Evolutionary conservation across 1,284 basidiomycete species (phyloP).

Genomic region (Bjerkandera adusta): DNA sequence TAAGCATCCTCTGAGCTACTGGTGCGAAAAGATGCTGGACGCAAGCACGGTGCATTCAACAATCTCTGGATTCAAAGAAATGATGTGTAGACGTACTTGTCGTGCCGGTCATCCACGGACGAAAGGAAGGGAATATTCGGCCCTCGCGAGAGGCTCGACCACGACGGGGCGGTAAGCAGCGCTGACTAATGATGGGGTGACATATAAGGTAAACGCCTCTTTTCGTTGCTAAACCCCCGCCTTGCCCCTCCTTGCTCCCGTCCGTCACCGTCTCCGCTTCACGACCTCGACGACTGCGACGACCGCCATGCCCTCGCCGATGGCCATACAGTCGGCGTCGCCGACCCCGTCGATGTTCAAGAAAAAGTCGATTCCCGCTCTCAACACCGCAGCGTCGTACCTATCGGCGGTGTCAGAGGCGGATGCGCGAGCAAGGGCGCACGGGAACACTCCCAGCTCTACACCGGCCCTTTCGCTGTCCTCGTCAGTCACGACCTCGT

Average conservation of each 20-base stretch:
- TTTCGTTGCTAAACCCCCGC: constrained; percentile 4
- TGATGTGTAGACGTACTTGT: too few species aligned
- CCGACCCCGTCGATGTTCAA: constrained; percentile 60
- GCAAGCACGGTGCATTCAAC: too few species aligned
- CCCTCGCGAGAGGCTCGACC: too few species aligned
- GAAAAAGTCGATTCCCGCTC: constrained; percentile 50
- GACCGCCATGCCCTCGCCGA: constrained; percentile 46
- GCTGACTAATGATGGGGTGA: constrained; percentile 10
- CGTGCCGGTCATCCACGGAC: too few species aligned
- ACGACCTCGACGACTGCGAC: constrained; percentile 16
- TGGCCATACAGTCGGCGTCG: constrained; percentile 44
- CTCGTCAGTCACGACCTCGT: constrained; percentile 61
- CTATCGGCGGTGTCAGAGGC: constrained; percentile 70
- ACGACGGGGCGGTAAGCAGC: neutral
- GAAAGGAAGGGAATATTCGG: too few species aligned
- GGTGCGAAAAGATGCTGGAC: too few species aligned
- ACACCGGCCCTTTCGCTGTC: constrained; percentile 71
- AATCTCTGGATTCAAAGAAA: too few species aligned
- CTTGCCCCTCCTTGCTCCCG: constrained; percentile 11
- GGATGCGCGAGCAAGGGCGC: constrained; percentile 54
- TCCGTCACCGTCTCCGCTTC: constrained; percentile 11
- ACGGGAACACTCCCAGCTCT: constrained; percentile 42
- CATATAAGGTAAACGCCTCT: constrained; percentile 11
- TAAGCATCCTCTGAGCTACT: too few species aligned
- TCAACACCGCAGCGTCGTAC: constrained; percentile 67